Base-by-base conservation (phyloP, 1,139 yeast genomes). In the Candida tropicalis region DNA sequence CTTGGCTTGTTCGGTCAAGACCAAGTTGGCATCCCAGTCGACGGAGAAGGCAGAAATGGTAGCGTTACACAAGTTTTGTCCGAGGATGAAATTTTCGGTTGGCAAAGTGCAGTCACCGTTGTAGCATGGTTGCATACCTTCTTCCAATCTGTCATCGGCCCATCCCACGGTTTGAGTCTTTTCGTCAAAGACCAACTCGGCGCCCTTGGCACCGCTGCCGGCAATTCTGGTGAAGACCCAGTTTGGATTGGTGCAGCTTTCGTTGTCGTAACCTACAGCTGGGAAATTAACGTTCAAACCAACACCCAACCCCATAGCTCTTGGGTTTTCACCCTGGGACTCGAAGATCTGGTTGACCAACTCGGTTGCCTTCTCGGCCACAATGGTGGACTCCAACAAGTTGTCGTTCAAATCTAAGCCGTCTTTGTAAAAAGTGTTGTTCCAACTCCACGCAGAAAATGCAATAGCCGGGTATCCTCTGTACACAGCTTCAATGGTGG, bases 271-370 rank as follows among this genome's bases (percentile, higher is more conserved):
- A 35, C 77, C 77, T 15, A 68, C 76, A 12, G 54, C 46, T 27
- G 77, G 77, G 55, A 68, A 59, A 59, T 72, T 72, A 43, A 72
- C 74, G 49, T 67, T 69, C 42, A 70, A 47, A 48, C 76, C 75
- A 43, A 66, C 68, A 47, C 70, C 71, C 39, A 65, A 45, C 34
- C 77, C 76, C 52, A 72, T 63, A 39, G 68, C 62, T 54, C 62
- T 54, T 22, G 53, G 34, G 39, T 66, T 65, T 37, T 50, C 56
- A 47, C 70, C 68, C 50, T 65, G 66, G 36, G 60, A 55, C 26
- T 54, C 50, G 51, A 72, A 70, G 41, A 72, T 44, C 38, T 57
- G 55, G 39, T 62, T 51, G 37, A 70, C 71, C 26, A 72, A 56
- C 39, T 66, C 59, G 38, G 60, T 65, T 17, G 66, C 60, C 54